Conservation (phyloP, 345 rosid species). For the Hypericum perforatum region DNA sequence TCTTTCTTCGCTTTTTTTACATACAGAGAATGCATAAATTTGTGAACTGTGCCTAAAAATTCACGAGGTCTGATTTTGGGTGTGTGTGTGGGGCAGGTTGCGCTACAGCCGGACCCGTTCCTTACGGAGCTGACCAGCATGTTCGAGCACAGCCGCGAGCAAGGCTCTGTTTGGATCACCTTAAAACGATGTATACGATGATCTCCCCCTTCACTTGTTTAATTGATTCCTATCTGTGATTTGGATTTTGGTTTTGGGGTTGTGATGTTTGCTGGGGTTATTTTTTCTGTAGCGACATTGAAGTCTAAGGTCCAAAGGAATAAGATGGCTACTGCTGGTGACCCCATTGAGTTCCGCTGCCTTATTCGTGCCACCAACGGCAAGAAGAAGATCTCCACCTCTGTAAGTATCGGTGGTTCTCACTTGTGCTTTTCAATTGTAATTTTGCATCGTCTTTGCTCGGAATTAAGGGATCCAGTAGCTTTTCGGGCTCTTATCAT, state of each 20-base stretch:
- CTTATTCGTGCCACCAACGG: slow-evolving; percentile 88
- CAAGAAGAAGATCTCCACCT: slow-evolving; percentile 71
- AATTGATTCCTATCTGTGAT: slow-evolving; percentile 1
- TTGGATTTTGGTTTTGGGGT: not conserved
- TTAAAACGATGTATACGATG: slow-evolving; percentile 66
- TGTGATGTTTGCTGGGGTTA: slow-evolving; percentile 6
- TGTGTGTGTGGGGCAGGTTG: slow-evolving; percentile 42
- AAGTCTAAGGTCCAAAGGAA: slow-evolving; percentile 71
- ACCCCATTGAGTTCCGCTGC: slow-evolving; percentile 69
- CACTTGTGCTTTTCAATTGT: not conserved
- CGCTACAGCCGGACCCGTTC: slow-evolving; percentile 74
- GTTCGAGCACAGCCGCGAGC: slow-evolving; percentile 72
- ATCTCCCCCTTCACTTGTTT: not conserved
- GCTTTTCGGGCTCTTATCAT: too few species aligned
- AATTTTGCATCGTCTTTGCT: not conserved
- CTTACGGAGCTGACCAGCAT: slow-evolving; percentile 84
- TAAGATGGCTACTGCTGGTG: slow-evolving; percentile 48
- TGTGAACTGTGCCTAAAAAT: too few species aligned
- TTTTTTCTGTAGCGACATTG: slow-evolving; percentile 43
- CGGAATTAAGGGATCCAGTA: too few species aligned
- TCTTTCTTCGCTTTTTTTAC: too few species aligned
- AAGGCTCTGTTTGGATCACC: slow-evolving; percentile 89
- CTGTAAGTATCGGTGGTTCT: slow-evolving; percentile 29
- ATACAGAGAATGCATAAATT: too few species aligned
- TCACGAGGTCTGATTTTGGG: too few species aligned